A percentile compares a stretch with the other conserved stretches of the same genome.
These are phyloP conservation scores for Chenopodium album DNA, from an alignment of 148 eudicot genomes.

Conservation along the genomic window DNA sequence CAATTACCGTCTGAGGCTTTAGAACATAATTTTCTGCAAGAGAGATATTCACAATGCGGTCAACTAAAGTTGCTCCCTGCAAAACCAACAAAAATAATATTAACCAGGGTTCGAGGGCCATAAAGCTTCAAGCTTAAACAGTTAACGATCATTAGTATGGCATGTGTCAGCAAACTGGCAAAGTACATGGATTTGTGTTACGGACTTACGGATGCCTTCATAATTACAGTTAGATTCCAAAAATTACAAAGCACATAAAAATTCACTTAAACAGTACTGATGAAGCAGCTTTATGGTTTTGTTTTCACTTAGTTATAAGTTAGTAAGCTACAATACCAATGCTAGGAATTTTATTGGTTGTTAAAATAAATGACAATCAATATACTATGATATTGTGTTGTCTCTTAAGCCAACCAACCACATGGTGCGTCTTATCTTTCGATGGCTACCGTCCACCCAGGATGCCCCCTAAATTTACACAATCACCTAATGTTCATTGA, in stretches of 20 bases:
- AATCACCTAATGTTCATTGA: too few species aligned
- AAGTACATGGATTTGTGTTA: not conserved
- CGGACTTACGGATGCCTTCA: too few species aligned
- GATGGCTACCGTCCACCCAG: too few species aligned
- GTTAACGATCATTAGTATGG: not conserved
- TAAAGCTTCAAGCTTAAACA: not conserved
- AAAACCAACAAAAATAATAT: slow-evolving; percentile 11
- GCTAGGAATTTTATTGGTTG: too few species aligned
- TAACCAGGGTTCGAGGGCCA: not conserved
- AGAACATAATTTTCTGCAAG: slow-evolving; percentile 71
- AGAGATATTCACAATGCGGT: slow-evolving; percentile 76
- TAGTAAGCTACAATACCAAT: too few species aligned
- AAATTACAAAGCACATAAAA: not conserved
- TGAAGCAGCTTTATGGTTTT: not conserved
- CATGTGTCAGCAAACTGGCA: not conserved
- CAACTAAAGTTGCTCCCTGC: slow-evolving; percentile 97
- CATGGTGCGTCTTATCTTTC: too few species aligned
- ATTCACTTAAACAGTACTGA: not conserved
- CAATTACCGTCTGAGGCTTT: slow-evolving; percentile 42
- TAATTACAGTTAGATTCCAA: not conserved
- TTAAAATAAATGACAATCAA: too few species aligned
- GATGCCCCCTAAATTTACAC: too few species aligned
- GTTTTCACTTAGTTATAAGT: not conserved
- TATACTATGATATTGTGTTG: too few species aligned
- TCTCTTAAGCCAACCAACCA: too few species aligned